Percentiles rank a stretch among this genome's conserved stretches.
Conservation (phyloP, 495 filamentous ascomycete species). For the Massariosphaeria phaeospora region DNA sequence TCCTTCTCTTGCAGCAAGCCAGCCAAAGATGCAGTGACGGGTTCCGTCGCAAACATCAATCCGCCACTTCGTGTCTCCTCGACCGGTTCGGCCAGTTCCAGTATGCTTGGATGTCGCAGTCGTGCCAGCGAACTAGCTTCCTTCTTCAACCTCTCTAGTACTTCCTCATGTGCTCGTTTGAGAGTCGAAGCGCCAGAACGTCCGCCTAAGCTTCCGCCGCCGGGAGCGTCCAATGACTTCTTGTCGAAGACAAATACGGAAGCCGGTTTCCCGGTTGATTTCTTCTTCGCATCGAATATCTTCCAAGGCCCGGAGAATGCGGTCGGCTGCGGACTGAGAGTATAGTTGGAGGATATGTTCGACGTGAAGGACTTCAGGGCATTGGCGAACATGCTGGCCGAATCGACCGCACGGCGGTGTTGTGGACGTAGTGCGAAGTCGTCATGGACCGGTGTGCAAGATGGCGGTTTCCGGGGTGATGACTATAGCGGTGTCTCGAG, state of each 20-base stretch:
- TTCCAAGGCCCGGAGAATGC: constrained; percentile 88
- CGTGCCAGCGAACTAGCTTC: constrained; percentile 83
- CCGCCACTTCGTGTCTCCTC: constrained; percentile 89
- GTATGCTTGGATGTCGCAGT: constrained; percentile 81
- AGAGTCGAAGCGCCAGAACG: constrained; percentile 60
- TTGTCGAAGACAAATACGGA: constrained; percentile 94
- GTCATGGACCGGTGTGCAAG: constrained; percentile 2
- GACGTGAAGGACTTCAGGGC: constrained; percentile 87
- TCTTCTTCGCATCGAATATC: constrained; percentile 95
- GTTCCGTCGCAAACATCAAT: constrained; percentile 92
- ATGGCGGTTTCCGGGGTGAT: neutral
- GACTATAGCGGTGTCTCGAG: too few relatives aligned
- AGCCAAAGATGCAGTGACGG: constrained; percentile 80
- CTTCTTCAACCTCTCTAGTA: constrained; percentile 82
- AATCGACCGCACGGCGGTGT: constrained; percentile 6
- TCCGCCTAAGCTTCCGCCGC: constrained; percentile 49
- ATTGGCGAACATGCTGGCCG: constrained; percentile 72
- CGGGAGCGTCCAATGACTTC: constrained; percentile 71
- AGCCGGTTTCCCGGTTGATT: constrained; percentile 76
- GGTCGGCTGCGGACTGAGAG: constrained; percentile 61
- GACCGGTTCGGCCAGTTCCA: constrained; percentile 91
- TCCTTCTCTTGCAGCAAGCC: constrained; percentile 82
- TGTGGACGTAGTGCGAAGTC: neutral
- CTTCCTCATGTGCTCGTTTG: constrained; percentile 79
- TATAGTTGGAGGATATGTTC: constrained; percentile 88